These are phyloP conservation scores for Wallemia mellicola DNA, from an alignment of 1,284 basidiomycete species.

Conservation along the genomic window DNA sequence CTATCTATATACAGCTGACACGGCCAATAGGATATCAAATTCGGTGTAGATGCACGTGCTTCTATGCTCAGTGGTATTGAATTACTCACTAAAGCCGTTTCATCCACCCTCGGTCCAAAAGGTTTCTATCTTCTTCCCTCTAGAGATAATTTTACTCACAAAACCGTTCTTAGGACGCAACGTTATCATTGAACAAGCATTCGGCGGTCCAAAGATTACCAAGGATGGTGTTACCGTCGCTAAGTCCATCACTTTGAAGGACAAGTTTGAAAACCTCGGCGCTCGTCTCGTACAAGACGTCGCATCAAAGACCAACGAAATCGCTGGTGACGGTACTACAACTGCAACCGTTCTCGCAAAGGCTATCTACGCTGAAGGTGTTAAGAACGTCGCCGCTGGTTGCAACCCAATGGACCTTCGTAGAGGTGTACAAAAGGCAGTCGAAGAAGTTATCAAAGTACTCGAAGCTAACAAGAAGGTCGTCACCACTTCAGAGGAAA, in stretches of 20 bases:
- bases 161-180: conserved; percentile 42
- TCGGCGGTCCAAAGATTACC: conserved; percentile 90
- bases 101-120: conserved; percentile 86
- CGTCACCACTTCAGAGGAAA: conserved; percentile 89
- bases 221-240: conserved; percentile 98
- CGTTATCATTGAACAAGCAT: conserved; percentile 95
- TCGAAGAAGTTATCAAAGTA: conserved; percentile 79
- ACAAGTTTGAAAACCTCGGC: conserved; percentile 97
- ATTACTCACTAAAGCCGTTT: conserved; percentile 77
- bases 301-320: conserved; percentile 84
- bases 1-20: background rate
- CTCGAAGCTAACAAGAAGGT: conserved; percentile 68
- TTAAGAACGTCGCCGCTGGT: conserved; percentile 94
- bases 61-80: conserved; percentile 87
- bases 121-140: conserved; percentile 20
- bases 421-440: conserved; percentile 79
- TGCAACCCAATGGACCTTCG: conserved; percentile 99
- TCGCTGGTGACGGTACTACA: conserved; percentile 91
- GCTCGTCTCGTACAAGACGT: conserved; percentile 87
- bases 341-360: conserved; percentile 89
- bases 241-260: conserved; percentile 73
- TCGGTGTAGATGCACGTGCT: conserved; percentile 80
- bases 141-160: background rate
- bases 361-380: conserved; percentile 92
- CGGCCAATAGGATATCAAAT: conserved; percentile 73